These are phyloP conservation scores for Cruciata laevipes DNA, from an alignment of 257 asterid genomes.

Conservation along the genomic window DNA sequence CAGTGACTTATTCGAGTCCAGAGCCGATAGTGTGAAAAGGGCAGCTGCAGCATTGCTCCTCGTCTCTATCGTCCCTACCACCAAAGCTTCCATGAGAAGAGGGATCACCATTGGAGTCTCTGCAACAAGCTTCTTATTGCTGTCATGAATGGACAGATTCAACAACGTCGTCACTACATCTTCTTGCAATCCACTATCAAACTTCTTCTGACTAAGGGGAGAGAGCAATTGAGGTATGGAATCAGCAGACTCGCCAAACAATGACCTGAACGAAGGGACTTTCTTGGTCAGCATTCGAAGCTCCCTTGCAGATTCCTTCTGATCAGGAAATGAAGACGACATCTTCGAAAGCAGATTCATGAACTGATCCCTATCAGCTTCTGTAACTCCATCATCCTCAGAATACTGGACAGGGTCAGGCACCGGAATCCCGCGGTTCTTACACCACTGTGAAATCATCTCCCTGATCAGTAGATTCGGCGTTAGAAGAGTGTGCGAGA, in stretches of 20 bases:
- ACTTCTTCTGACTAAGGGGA: conserved; percentile 42
- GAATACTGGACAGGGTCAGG: conserved; percentile 40
- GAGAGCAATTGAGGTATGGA: conserved; percentile 54
- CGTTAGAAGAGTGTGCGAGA: conserved; percentile 59
- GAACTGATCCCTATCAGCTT: conserved; percentile 54
- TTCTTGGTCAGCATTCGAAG: conserved; percentile 57
- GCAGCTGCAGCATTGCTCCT: conserved; percentile 94
- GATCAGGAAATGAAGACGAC: conserved; percentile 48
- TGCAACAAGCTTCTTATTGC: conserved; percentile 75
- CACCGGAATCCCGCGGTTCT: conserved; percentile 45
- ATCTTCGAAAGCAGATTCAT: conserved; percentile 46
- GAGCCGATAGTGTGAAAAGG: conserved; percentile 73
- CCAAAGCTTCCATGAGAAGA: conserved; percentile 53
- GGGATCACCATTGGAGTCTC: conserved; percentile 66
- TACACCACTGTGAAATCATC: conserved; percentile 71
- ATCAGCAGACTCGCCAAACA: conserved; percentile 56
- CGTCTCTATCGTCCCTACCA: conserved; percentile 55
- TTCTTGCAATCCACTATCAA: conserved; percentile 54
- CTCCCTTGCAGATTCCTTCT: conserved; percentile 70
- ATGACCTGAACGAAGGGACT: conserved; percentile 68
- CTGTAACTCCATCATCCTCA: conserved; percentile 47
- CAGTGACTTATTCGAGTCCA: conserved; percentile 64
- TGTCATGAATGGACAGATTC: conserved; percentile 83
- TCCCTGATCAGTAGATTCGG: conserved; percentile 66
- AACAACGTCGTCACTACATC: conserved; percentile 74